Percentiles rank a stretch among this genome's conserved stretches.
These are phyloP conservation scores for Triadica sebifera DNA, from an alignment of 345 rosid species.

Conservation along the genomic window DNA sequence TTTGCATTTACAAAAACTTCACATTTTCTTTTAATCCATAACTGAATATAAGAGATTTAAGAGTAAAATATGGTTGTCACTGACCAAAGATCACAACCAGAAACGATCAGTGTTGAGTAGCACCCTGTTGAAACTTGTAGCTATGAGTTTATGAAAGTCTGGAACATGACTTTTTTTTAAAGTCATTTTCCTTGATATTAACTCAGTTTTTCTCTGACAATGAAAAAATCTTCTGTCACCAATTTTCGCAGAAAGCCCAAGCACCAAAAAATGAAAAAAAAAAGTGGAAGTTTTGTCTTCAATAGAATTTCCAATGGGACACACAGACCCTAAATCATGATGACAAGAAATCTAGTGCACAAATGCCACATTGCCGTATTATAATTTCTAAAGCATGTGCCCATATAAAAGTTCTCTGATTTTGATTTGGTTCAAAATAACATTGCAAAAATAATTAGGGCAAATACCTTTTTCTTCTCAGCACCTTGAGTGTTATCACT, in stretches of 20 bases:
- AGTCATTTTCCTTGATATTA: not conserved
- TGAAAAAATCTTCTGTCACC: not conserved
- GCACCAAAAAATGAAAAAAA: too few species aligned
- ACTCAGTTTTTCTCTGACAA: not conserved
- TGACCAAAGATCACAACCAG: too few species aligned
- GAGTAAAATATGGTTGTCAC: too few species aligned
- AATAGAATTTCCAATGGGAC: not conserved
- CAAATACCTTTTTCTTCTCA: constrained; percentile 62
- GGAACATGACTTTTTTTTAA: too few species aligned
- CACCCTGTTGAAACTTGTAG: too few species aligned
- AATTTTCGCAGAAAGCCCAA: too few species aligned
- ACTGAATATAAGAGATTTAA: too few species aligned
- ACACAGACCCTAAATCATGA: not conserved
- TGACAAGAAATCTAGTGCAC: not conserved
- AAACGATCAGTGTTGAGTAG: too few species aligned
- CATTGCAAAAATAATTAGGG: not conserved
- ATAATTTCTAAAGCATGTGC: not conserved
- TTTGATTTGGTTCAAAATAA: not conserved
- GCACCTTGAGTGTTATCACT: constrained; percentile 41
- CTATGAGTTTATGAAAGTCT: too few species aligned
- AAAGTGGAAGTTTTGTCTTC: not conserved
- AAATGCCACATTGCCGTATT: not conserved
- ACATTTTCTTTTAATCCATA: too few species aligned
- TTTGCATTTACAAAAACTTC: too few species aligned
- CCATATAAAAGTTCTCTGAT: too few species aligned